phyloP scores from a whole-genome alignment of 2,329 filamentous ascomycete genomes.

The Capronia epimyces region DNA sequence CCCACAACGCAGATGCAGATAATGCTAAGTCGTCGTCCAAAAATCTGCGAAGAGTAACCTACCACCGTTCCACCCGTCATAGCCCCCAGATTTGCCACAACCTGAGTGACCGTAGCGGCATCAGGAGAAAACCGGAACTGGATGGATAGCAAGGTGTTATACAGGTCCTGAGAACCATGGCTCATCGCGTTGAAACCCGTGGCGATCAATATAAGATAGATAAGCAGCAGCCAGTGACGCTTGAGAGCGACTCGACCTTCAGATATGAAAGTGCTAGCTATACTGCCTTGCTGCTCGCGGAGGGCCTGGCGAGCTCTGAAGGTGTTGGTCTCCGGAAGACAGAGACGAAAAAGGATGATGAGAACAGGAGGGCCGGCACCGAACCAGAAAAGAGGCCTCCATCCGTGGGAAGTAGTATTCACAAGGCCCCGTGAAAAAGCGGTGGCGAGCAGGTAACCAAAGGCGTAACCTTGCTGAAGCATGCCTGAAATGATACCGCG shows the following conservation, averaged over 20 bases:
- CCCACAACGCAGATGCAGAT: conserved; percentile 60
- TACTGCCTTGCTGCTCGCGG: conserved; percentile 54
- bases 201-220: conserved; percentile 82
- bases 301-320: conserved; percentile 61
- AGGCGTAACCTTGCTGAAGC: conserved; percentile 58
- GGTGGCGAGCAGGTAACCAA: conserved; percentile 58
- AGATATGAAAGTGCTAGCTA: conserved; percentile 62
- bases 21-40: conserved; percentile 65
- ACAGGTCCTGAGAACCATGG: conserved; percentile 55
- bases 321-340: conserved; percentile 70
- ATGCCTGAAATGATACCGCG: conserved; percentile 58
- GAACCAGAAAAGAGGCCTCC: conserved; percentile 87
- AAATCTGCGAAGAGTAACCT: conserved; percentile 63
- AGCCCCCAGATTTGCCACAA: conserved; percentile 66
- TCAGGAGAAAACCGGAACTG: conserved; percentile 52
- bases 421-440: conserved; percentile 48
- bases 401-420: conserved; percentile 69
- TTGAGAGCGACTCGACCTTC: conserved; percentile 75
- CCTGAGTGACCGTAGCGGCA: conserved; percentile 63
- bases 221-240: conserved; percentile 72
- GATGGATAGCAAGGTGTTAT: conserved; percentile 56
- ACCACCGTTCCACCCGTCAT: conserved; percentile 62
- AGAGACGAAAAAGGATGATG: conserved; percentile 72
- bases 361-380: conserved; percentile 72
- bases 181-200: conserved; percentile 85